Percentiles rank a stretch among this genome's conserved stretches.
phyloP scores from a whole-genome alignment of 1,284 basidiomycete species.

The Moesziomyces globuligerus region DNA sequence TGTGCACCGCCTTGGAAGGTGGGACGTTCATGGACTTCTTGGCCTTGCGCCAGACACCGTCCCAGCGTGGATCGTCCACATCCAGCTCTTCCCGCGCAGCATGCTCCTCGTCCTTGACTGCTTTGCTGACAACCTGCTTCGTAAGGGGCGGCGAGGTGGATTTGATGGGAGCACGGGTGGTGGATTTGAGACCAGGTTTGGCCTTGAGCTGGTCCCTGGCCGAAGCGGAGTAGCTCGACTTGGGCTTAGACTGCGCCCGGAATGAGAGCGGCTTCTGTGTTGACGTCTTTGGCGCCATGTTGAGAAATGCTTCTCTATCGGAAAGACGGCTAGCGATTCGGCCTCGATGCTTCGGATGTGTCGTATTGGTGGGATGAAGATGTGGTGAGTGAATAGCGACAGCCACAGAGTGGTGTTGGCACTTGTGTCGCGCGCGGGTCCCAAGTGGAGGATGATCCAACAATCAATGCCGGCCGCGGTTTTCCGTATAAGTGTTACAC shows the following conservation, averaged over 20 bases:
- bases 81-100: constrained; percentile 37
- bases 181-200: constrained; percentile 17
- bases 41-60: constrained; percentile 53
- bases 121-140: constrained; percentile 1
- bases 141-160: constrained; percentile 12
- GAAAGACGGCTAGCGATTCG: too few relatives aligned
- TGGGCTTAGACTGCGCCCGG: constrained; percentile 42
- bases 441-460: constrained; percentile 20
- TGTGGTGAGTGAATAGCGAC: too few relatives aligned
- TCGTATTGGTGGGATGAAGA: too few relatives aligned
- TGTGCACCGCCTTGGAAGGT: constrained; percentile 51
- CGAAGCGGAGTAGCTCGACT: constrained; percentile 33
- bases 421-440: not conserved
- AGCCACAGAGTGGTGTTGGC: not conserved
- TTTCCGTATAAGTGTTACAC: not conserved
- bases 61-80: constrained; percentile 47
- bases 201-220: constrained; percentile 35
- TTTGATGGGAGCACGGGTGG: constrained; percentile 15
- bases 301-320: too few relatives aligned
- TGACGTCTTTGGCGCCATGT: constrained; percentile 31
- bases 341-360: too few relatives aligned
- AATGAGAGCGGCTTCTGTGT: constrained; percentile 39
- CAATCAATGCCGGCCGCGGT: too few relatives aligned
- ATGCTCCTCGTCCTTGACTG: constrained; percentile 14
- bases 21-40: constrained; percentile 42